Evolutionary conservation across 192 early-diverging fungal species (phyloP), one percentile per base, ranked within the genome.

Genomic region (Coemansia sp.): DNA sequence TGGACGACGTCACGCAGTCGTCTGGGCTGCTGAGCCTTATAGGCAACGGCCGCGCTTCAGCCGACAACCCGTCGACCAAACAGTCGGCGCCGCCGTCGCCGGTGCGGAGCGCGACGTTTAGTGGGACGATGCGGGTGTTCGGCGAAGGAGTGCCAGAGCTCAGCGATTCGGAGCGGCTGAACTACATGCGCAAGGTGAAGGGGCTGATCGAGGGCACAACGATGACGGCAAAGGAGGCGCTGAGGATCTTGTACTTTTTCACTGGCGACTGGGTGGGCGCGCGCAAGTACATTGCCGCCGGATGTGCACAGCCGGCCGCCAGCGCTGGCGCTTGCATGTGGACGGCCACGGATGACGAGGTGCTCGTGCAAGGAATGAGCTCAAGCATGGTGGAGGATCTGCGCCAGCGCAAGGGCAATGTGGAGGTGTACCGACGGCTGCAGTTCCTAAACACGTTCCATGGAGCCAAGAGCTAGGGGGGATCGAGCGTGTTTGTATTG

Each of bases 361-460:
- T 60, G 9, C 50, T 81, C 43, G 60, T 71, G 46, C 66, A 69
- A 25, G 73, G 63, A 4, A 35, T 63, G 42, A 50, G 38, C 60
- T n/a, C 63, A 23, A 55, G 40, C 20, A 61, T 43, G 33, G 67
- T 81, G 73, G 66, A 71, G 29, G 63, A 67, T n/a, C 63, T 81
- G 65, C 73, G 78, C 5, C 40, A 63, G 63, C 61, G 63, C 62
- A 71, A 71, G 63, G 73, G 78, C 60, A 75, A 66, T 41, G 69
- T 75, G 38, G 78, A 81, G 70, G 78, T 81, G 34, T 81, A 81
- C 56, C 73, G 78, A 3, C 65, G 78, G 25, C 64, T 81, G 48
- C 78, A 81, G 69, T 81, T 81, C 64, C 63, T 81, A 23, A 75
- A 75, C 62, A 72, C 73, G n/a, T 81, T 72, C 70, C 68, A 79